Conservation (phyloP, 1,284 basidiomycete genomes). For the Fomitopsis palustris region DNA sequence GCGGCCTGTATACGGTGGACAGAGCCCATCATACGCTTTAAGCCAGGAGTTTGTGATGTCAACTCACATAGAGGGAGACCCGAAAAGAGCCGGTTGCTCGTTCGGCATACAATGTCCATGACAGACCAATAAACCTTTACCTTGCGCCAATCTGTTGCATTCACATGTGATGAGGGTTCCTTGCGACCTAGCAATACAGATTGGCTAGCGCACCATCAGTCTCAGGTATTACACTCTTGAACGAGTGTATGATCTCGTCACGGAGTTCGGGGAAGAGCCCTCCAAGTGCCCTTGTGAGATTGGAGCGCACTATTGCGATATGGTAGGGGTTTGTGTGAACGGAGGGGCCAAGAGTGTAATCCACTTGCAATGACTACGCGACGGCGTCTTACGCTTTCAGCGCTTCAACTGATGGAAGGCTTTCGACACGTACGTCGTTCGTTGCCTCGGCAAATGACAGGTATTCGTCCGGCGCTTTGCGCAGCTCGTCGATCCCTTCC, state of each 20-base stretch:
- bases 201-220: constrained; percentile 11
- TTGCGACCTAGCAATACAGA: no score
- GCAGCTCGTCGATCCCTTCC: constrained; percentile 25
- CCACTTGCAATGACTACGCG: constrained; percentile 19
- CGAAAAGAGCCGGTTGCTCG: constrained; percentile 42
- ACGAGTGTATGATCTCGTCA: constrained; percentile 17
- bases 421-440: constrained; percentile 26
- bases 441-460: constrained; percentile 25
- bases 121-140: constrained; percentile 25
- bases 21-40: background rate
- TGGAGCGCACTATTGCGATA: constrained; percentile 21
- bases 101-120: constrained; percentile 34
- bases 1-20: constrained; percentile 31
- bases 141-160: constrained; percentile 17
- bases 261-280: constrained; percentile 14
- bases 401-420: background rate
- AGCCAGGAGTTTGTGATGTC: no score
- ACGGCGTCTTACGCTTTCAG: background rate
- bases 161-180: background rate
- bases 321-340: constrained; percentile 24
- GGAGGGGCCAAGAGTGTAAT: constrained; percentile 22
- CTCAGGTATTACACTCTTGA: background rate
- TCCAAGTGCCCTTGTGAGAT: constrained; percentile 18
- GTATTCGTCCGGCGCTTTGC: constrained; percentile 26
- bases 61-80: constrained; percentile 37